Evolutionary conservation across 805 yeast species (phyloP), one percentile per base, ranked within the genome.

Genomic region (Saturnispora silvae): DNA sequence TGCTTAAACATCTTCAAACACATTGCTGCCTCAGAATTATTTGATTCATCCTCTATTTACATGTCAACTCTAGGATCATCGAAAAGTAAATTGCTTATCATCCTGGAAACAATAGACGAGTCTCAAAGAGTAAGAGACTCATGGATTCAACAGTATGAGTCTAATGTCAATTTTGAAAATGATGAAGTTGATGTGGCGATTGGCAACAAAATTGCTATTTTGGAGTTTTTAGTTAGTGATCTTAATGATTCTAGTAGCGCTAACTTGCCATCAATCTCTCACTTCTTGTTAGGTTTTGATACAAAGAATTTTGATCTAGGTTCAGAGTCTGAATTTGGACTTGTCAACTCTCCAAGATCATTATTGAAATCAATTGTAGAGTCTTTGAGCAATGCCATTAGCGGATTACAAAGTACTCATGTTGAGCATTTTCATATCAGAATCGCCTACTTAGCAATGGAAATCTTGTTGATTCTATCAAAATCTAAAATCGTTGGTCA

Each of bases 211-310:
- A 52, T 74, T 22, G 66, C 68, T 13, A 54, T 86, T 5, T 56
- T 89, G 35, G 65, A 72, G 23, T 80, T 80, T 47, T 50, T 87
- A 35, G 59, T 64, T 31, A 52, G 55, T 3, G 72, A 74, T 42
- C 57, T 84, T 9, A 59, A 19, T 13, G 20, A 16, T 36, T 15
- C 24, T 24, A 23, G 34, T 10, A 18, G 19, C 14, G 20, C 26
- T 25, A 24, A 15, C n/a, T 10, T 9, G 11, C 67, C 75, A 5
- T 67, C 78, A 0, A 67, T 81, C 1, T 62, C 89, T 1, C 96
- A 86, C 52, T 77, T 79, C 46, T 54, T 89, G 7, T 64, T 89
- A 1, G 97, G 97, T 0, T 85, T 77, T 54, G 75, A 72, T 49
- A 59, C 46, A 41, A 57, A 48, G 35, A 63, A 68, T n/a, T 59